Evolutionary conservation across 306 rosid genomes (phyloP), one percentile per base, ranked within the genome.

Genomic region (Senna siamea): DNA sequence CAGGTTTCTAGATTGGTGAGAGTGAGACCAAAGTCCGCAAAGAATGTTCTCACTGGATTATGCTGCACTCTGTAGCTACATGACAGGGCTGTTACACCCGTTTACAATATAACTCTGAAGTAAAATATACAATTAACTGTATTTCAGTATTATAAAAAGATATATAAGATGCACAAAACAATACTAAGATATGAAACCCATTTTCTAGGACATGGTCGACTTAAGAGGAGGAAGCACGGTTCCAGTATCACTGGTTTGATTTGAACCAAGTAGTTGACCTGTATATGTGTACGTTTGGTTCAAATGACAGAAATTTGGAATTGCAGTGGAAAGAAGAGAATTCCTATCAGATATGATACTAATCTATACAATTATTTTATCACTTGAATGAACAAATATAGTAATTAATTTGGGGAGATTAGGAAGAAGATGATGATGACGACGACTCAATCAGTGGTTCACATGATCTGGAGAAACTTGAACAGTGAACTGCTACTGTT

Each of bases 381-480:
- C 38, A 69, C 79, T 62, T 73, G 47, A 79, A 81, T 76, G 75
- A 76, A 64, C 74, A 76, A 53, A 67, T 75, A 56, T 52, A 69
- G 59, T 56, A 67, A 54, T 30, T 55, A 67, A 70, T 77, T 57
- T 60, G 72, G 59, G 72, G 71, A 22, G 80, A 87, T 73, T 62
- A 62, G 50, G 85, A 77, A 63, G 74, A 75, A 50, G 79, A 78
- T 46, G 90, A 80, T 26, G 92, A 86, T 17, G 96, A 84, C 51
- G 87, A 82, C 30, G 96, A 84, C 72, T 86, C 85, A 73, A 89
- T 89, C 69, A 92, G 81, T 57, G 84, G 93, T 81, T 89, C 90
- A 83, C 92, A 86, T 84, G 97, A 87, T 84, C 86, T 88, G 18
- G 98, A 91, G 89, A 94, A 94, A 82, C 96, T 94, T 2, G 97